Evolutionary conservation across 2,329 filamentous ascomycete species (phyloP), one percentile per base, ranked within the genome.

Genomic region (Metarhizium rileyi): DNA sequence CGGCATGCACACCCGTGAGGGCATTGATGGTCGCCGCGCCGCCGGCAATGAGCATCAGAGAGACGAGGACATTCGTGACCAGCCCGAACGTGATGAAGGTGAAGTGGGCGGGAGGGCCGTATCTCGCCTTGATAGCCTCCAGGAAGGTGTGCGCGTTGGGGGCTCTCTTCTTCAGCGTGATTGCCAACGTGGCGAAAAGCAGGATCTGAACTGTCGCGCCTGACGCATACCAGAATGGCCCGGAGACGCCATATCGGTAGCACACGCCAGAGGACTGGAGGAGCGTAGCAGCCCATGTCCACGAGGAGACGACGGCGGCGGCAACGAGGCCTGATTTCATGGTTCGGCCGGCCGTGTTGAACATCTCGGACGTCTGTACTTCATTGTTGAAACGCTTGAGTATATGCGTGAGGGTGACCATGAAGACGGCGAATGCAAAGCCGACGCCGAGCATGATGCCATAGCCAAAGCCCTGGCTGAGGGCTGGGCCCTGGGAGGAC

Each of bases 281-380:
- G 1, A 91, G 72, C 0, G 87, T 93, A 22, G 87, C 89, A 0
- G 88, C 89, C 89, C 89, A 95, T 0, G 90, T 95, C 90, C 90
- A 95, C 5, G 85, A 90, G 16, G 86, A 90, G 3, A 95, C 88
- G n/a, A 95, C 90, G 16, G 89, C 90, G 5, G 87, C 87, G 10
- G 87, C 87, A 1, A 95, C 88, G 14, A 95, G 75, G 41, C 90
- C 90, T 8, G 87, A 90, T 63, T 95, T 95, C 56, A 95, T 87
- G 1, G 87, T 90, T 53, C 90, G 77, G 18, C 89, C 89, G 46
- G 90, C 90, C 0, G 90, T 95, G 55, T 79, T 90, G 74, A 95
- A 95, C 80, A 90, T 93, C 70, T 95, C 90, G 0, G 86, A 90
- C 0, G 90, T 95, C 65, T 95, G 89, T 3, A 90, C 72, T 65